Evolutionary conservation across 805 yeast genomes (phyloP), one percentile per base, ranked within the genome.

Genomic region (Torulaspora franciscae): DNA sequence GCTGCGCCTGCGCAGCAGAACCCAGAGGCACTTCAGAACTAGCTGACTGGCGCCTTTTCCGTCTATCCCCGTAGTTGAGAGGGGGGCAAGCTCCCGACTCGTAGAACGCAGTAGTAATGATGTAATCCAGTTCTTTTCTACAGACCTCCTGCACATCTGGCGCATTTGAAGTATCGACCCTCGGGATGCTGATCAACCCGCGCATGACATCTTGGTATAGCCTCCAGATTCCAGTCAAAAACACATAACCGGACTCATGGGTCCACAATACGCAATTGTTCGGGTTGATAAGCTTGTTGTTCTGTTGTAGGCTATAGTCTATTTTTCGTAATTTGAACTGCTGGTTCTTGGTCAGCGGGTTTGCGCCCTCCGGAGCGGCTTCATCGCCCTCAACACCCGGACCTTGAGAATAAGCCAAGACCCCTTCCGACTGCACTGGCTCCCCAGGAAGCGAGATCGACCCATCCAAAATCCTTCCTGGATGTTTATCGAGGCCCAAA

Each of bases 171-270:
- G 30, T 13, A 25, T 34, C 45, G 17, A 38, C 24, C 23, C 54
- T 34, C 24, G 49, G 49, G 11, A 52, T 37, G 37, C 51, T 48
- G 15, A 49, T 47, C 26, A 63, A 45, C 22, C 61, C 64, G 14
- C 56, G 52, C 63, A 62, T 62, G 7, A 63, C 62, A 47, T 63
- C 67, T 50, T 64, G 68, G 51, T 59, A 64, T 26, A 64, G 49
- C 62, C 89, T 85, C 95, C 95, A 88, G 40, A 88, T 74, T 0
- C 95, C 95, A 0, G 96, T 88, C 40, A 88, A 72, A 56, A 86
- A 95, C 8, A 88, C 95, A 60, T 81, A 82, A 0, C 96, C 95
- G 2, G 93, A 80, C 52, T 75, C 76, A 59, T 83, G 81, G 62
- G 85, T 93, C 96, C 96, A 88, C 50, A 87, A 80, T 44, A 88